These are phyloP conservation scores for Inga laurina DNA, from an alignment of 306 rosid species.

Conservation along the genomic window DNA sequence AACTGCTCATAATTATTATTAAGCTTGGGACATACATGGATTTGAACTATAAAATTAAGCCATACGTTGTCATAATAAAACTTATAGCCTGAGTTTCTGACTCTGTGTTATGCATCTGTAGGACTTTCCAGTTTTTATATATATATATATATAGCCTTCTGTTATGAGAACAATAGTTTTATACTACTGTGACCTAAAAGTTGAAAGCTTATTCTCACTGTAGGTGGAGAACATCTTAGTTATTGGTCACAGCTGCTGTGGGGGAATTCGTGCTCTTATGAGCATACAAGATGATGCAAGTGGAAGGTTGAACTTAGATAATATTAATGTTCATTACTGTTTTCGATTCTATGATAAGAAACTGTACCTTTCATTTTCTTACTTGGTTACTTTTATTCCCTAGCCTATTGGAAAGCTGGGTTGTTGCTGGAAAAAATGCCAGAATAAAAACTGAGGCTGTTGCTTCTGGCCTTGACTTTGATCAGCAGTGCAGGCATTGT, in stretches of 20 bases:
- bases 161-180: neutral
- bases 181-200: neutral
- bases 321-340: constrained; percentile 27
- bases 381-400: constrained; percentile 21
- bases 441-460: constrained; percentile 64
- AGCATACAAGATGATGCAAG: constrained; percentile 66
- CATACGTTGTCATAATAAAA: neutral
- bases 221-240: constrained; percentile 89
- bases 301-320: constrained; percentile 51
- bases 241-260: constrained; percentile 96
- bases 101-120: neutral
- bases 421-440: constrained; percentile 72
- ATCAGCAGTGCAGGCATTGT: constrained; percentile 83
- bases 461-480: constrained; percentile 74
- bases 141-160: neutral
- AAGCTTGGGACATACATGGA: neutral
- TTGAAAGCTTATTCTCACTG: constrained; percentile 19
- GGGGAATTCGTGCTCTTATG: constrained; percentile 98
- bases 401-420: constrained; percentile 85
- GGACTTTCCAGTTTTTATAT: neutral
- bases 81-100: neutral
- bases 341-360: constrained; percentile 1
- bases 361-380: constrained; percentile 12
- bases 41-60: neutral
- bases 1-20: neutral